Base-by-base conservation (phyloP, 2,329 filamentous ascomycete species). In the Gliomastix tumulicola region DNA sequence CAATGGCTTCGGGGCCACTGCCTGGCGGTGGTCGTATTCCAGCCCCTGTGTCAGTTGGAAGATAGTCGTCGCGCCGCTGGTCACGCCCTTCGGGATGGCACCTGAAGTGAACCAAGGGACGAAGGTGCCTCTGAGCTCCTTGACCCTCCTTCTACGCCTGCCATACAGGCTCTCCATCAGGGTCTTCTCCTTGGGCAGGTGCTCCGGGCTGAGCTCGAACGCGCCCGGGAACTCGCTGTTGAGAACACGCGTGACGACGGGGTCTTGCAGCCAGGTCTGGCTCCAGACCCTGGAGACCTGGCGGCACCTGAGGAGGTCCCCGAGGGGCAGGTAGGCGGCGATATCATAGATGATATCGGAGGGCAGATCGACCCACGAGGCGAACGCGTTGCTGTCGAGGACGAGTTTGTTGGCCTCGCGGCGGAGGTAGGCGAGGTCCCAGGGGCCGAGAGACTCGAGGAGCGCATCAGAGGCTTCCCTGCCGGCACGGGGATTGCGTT, bases 241-340 rank as follows among this genome's bases (percentile, higher is more conserved):
- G 3, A 37, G 13, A 12, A 46, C 19, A 2, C 30, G 23, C 1
- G 12, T 22, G 15, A 19, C 20, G 11, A 44, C 40, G 0, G 15
- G 10, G 6, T 38, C 11, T 1, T 34, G 18, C 2, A 34, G 37
- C 40, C 36, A 42, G 5, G 19, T 17, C 5, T 6, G 7, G 4
- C 34, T 28, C 42, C 44, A 46, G 20, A 4, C 28, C 12, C 19
- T 42, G 21, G 37, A 44, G 19, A 46, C 37, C 3, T 15, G 34
- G 3, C 31, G 21, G 18, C 40, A 42, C 4, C 13, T n/a, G 4
- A 42, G n/a, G 3, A 32, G 7, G 5, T 44, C 42, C 12, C 18
- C 16, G 10, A 20, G 30, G 16, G 16, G 13, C 1, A 46, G 17
- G 6, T 30, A n/a, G 13, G 7, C 4, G 2, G 35, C 19, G 22